Percentiles rank a stretch among this genome's conserved stretches.
These are phyloP conservation scores for Vararia minispora DNA, from an alignment of 768 basidiomycete genomes.

Conservation along the genomic window DNA sequence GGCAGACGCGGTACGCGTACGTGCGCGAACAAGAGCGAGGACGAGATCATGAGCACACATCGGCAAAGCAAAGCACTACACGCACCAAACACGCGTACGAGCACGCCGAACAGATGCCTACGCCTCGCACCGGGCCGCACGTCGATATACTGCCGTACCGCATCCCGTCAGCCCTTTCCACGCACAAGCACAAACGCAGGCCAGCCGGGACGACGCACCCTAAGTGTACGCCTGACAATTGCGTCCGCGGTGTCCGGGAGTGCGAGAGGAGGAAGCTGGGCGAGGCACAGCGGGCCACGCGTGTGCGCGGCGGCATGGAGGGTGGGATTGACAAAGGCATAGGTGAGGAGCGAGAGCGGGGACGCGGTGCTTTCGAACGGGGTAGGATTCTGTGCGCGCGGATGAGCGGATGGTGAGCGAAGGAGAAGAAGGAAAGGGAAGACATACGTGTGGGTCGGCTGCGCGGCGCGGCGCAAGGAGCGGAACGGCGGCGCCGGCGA, in stretches of 20 bases:
- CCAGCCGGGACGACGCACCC: conserved; percentile 19
- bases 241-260: conserved; percentile 31
- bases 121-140: conserved; percentile 11
- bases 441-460: conserved; percentile 36
- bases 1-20: too few species aligned
- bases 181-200: background rate
- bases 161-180: background rate
- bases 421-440: background rate
- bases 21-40: too few species aligned
- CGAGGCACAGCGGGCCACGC: conserved; percentile 31
- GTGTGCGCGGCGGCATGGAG: conserved; percentile 30
- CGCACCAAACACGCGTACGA: conserved; percentile 15
- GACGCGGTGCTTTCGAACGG: conserved; percentile 23
- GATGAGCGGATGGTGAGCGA: conserved; percentile 5
- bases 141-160: conserved; percentile 17
- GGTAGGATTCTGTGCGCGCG: conserved; percentile 16
- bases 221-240: conserved; percentile 23
- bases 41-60: background rate
- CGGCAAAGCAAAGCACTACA: too few species aligned
- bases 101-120: conserved; percentile 18
- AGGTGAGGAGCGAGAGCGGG: conserved; percentile 25
- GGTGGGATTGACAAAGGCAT: conserved; percentile 41
- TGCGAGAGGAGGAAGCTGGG: conserved; percentile 34
- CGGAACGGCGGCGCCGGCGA: conserved; percentile 39
- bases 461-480: conserved; percentile 45